A percentile compares a stretch with the other conserved stretches of the same genome.
Conservation (phyloP, 2,329 filamentous ascomycete species). For the Acarospora socialis region DNA sequence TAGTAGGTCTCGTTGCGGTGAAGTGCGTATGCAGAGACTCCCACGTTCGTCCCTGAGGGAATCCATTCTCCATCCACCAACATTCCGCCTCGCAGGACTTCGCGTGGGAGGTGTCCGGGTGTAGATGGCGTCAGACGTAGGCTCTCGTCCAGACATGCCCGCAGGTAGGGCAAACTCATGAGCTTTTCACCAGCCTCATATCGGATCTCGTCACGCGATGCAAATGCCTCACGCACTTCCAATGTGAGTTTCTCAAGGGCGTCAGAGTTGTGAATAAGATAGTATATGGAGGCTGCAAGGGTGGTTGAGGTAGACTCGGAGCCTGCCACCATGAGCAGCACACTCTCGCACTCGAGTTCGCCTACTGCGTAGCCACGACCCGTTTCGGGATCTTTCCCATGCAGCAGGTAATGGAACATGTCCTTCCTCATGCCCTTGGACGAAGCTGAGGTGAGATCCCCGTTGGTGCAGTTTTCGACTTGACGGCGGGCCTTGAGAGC, state of each 20-base stretch:
- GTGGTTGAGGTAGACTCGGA: no score
- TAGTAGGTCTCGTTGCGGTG: slow-evolving; percentile 27
- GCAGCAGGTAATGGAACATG: slow-evolving; percentile 54
- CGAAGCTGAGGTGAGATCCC: no score
- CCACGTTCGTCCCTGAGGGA: slow-evolving; percentile 31
- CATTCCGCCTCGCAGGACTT: slow-evolving; percentile 31
- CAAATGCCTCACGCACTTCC: slow-evolving; percentile 18
- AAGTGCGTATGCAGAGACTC: slow-evolving; percentile 28
- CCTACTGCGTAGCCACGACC: no score
- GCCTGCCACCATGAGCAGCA: no score
- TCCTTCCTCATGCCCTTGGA: no score
- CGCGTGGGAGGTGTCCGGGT: slow-evolving; percentile 29
- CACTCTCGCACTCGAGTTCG: no score
- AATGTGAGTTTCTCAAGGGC: background rate
- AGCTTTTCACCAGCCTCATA: no score
- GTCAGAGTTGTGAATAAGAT: slow-evolving; percentile 1
- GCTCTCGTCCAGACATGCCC: slow-evolving; percentile 38
- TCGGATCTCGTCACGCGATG: slow-evolving; percentile 19
- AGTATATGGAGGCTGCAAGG: no score
- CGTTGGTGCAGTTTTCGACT: no score
- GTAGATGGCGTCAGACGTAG: slow-evolving; percentile 33
- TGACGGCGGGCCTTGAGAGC: no score
- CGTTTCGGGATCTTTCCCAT: slow-evolving; percentile 52
- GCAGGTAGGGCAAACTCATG: slow-evolving; percentile 37
- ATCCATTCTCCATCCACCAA: slow-evolving; percentile 32